Conservation (phyloP, 2,329 filamentous ascomycete genomes). For the Monosporascus sp. region DNA sequence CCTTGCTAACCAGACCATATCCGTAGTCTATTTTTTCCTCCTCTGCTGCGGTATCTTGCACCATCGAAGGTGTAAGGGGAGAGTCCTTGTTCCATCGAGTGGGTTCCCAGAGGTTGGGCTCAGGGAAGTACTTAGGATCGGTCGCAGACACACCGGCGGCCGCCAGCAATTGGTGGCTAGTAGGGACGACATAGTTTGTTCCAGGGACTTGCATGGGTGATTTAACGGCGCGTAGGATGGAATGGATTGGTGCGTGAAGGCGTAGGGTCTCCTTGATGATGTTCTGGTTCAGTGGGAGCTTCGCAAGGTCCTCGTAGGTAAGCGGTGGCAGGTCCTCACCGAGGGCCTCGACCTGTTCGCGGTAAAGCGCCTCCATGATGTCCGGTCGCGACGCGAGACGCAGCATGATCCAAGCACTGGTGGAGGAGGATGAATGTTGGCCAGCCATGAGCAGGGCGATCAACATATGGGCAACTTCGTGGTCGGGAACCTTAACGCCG, state of each 20-base stretch:
- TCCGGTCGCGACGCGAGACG: conserved; percentile 73
- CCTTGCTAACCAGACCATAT: conserved; percentile 89
- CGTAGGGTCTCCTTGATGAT: conserved; percentile 90
- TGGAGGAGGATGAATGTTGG: conserved; percentile 83
- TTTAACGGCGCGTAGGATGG: conserved; percentile 90
- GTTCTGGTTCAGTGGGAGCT: conserved; percentile 75
- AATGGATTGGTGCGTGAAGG: conserved; percentile 89
- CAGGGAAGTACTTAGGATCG: conserved; percentile 71
- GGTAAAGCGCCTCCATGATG: conserved; percentile 73
- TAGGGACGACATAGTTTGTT: conserved; percentile 77
- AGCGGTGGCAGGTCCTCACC: conserved; percentile 72
- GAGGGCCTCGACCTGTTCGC: conserved; percentile 72
- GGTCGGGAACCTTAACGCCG: conserved; percentile 70
- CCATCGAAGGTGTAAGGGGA: conserved; percentile 45
- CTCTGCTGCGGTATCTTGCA: conserved; percentile 43
- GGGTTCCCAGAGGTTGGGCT: conserved; percentile 80
- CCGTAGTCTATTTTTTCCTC: conserved; percentile 87
- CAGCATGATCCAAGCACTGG: conserved; percentile 79
- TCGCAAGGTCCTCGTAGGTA: conserved; percentile 70
- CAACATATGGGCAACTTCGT: conserved; percentile 89
- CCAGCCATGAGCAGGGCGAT: conserved; percentile 90
- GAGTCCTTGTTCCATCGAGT: conserved; percentile 78
- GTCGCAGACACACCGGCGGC: conserved; percentile 78
- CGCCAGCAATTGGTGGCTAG: conserved; percentile 74
- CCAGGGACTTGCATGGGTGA: conserved; percentile 78